Conservation (phyloP, 768 basidiomycete genomes). For the Russula sp. region DNA sequence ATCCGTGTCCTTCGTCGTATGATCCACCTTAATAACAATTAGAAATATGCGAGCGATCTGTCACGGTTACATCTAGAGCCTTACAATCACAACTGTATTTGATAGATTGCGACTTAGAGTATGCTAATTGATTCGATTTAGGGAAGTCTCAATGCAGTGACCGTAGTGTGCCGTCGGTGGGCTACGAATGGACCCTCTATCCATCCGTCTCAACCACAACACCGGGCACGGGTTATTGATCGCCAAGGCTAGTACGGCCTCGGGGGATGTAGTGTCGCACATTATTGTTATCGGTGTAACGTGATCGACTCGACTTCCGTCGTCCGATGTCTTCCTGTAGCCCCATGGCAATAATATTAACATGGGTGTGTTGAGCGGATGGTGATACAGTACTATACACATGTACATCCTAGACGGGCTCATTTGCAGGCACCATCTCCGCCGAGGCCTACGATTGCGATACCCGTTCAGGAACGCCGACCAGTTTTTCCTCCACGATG, state of each 20-base stretch:
- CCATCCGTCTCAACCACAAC: background rate
- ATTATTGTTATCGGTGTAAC: background rate
- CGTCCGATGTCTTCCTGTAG: background rate
- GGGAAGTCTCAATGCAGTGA: background rate
- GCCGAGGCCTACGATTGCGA: background rate
- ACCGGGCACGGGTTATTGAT: background rate
- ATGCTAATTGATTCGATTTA: background rate
- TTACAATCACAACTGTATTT: background rate
- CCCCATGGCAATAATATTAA: background rate
- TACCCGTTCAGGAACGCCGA: conserved; percentile 2
- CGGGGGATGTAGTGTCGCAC: background rate
- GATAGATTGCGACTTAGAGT: no score
- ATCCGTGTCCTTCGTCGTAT: background rate
- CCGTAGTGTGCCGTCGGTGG: background rate
- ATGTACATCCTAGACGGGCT: background rate
- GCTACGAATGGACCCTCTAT: background rate
- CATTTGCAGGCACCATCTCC: conserved; percentile 6
- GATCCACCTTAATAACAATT: background rate
- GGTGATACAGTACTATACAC: background rate
- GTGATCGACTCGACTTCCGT: background rate
- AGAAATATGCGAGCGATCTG: background rate
- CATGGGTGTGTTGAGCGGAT: background rate
- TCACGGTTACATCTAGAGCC: background rate
- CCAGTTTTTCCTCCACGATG: conserved; percentile 28
- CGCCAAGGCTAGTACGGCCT: background rate